Percentiles rank a stretch among this genome's conserved stretches.
Conservation (phyloP, 2,329 filamentous ascomycete species). For the Ophiosphaerella korrae region DNA sequence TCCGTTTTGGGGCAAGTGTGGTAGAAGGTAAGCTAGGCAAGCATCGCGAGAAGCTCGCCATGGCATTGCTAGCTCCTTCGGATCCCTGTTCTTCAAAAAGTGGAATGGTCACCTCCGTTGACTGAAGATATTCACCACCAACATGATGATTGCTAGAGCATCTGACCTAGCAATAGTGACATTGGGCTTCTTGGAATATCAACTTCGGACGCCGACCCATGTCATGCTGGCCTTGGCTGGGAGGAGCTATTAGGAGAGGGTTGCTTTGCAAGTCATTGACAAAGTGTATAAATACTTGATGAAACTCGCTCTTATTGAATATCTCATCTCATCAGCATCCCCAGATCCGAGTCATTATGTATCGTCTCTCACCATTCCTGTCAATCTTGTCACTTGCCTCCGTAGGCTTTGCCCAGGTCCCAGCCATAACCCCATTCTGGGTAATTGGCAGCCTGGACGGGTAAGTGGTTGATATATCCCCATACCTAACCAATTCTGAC, state of each 20-base stretch:
- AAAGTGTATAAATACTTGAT: conserved; percentile 16
- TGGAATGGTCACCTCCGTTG: conserved; percentile 1
- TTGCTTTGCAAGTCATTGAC: conserved; percentile 1
- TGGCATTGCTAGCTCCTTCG: not conserved
- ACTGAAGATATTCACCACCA: not conserved
- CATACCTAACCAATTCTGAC: not conserved
- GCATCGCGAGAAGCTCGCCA: conserved; percentile 6
- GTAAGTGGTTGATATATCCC: conserved; percentile 13
- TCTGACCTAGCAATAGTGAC: conserved; percentile 1
- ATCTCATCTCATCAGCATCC: conserved; percentile 1
- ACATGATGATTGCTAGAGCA: conserved; percentile 1
- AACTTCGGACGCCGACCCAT: too few relatives aligned
- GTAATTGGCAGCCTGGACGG: conserved; percentile 36
- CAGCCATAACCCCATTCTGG: conserved; percentile 29
- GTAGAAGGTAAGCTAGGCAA: conserved; percentile 3
- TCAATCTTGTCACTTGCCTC: conserved; percentile 27
- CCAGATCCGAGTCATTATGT: conserved; percentile 14
- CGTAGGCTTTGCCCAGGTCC: conserved; percentile 24
- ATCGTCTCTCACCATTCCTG: conserved; percentile 18
- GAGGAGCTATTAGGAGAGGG: too few relatives aligned
- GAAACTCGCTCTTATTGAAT: not conserved
- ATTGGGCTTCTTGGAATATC: too few relatives aligned
- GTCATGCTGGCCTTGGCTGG: too few relatives aligned
- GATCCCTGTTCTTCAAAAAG: conserved; percentile 5
- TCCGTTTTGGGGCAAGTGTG: conserved; percentile 4